A percentile compares a stretch with the other conserved stretches of the same genome.
phyloP scores from a whole-genome alignment of 129 eudicot species.

The Chrysanthemum makinoi region DNA sequence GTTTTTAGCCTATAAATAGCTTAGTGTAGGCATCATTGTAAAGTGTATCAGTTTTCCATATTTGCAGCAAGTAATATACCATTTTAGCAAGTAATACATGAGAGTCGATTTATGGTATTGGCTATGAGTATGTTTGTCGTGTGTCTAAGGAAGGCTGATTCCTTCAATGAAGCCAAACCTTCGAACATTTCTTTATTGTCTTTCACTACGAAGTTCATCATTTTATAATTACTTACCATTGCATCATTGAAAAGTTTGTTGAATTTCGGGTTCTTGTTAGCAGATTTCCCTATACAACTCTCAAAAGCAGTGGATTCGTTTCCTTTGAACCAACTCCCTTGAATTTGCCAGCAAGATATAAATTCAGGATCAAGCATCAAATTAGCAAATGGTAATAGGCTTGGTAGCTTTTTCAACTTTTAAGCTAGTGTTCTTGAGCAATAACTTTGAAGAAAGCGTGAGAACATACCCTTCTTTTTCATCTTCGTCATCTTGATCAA shows the following conservation, averaged over 20 bases:
- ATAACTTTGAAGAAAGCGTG: conserved; percentile 29
- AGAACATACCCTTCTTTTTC: conserved; percentile 27
- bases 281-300: conserved; percentile 21
- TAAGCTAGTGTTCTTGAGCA: conserved; percentile 25
- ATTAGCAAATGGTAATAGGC: conserved; percentile 22
- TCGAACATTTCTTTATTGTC: conserved; percentile 30
- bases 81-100: no score
- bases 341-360: conserved; percentile 15
- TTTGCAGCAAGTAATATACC: no score
- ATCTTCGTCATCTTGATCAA: background rate
- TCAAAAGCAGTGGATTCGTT: conserved; percentile 25
- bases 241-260: conserved; percentile 26
- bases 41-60: no score
- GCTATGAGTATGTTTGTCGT: no score
- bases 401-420: background rate
- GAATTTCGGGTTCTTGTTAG: conserved; percentile 20
- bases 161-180: conserved; percentile 35
- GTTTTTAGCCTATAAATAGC: no score
- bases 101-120: no score
- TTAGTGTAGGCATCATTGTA: no score
- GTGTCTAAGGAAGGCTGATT: no score
- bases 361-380: conserved; percentile 8
- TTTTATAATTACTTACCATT: conserved; percentile 33
- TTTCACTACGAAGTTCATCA: conserved; percentile 20
- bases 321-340: conserved; percentile 26